Percentiles rank a stretch among this genome's conserved stretches.
These are phyloP conservation scores for Dactylellina leptospora DNA, from an alignment of 2,329 filamentous ascomycete species.

Conservation along the genomic window DNA sequence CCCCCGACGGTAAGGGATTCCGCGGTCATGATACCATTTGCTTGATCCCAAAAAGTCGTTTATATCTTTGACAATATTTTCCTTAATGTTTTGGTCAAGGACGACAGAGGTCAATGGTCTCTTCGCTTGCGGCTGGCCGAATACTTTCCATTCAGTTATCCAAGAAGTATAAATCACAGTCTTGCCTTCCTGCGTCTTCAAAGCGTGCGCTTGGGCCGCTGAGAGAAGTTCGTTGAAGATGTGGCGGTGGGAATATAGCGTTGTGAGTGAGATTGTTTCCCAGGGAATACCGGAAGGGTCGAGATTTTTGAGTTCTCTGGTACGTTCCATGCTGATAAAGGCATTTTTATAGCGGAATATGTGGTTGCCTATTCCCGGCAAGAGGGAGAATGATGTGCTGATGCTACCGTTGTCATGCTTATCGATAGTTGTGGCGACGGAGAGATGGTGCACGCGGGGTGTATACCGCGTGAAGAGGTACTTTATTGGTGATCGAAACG, in stretches of 20 bases:
- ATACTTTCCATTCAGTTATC: conserved; percentile 82
- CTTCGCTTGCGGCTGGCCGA: conserved; percentile 86
- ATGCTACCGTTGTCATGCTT: conserved; percentile 73
- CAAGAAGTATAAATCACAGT: conserved; percentile 89
- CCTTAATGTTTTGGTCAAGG: conserved; percentile 82
- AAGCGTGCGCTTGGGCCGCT: conserved; percentile 83
- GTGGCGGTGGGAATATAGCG: conserved; percentile 85
- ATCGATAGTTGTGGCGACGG: conserved; percentile 71
- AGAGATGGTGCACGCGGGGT: conserved; percentile 70
- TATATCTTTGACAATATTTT: conserved; percentile 80
- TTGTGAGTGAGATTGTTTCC: conserved; percentile 91
- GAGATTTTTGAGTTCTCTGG: conserved; percentile 83
- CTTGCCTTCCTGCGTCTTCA: conserved; percentile 85
- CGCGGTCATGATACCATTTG: conserved; percentile 92
- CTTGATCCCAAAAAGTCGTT: conserved; percentile 80
- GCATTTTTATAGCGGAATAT: conserved; percentile 85
- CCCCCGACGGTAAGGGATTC: conserved; percentile 88
- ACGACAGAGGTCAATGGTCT: conserved; percentile 88
- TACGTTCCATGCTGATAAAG: conserved; percentile 84
- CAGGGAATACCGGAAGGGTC: conserved; percentile 87
- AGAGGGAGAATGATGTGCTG: conserved; percentile 82
- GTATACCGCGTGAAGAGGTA: conserved; percentile 65
- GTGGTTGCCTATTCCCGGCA: conserved; percentile 89
- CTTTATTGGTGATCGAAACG: conserved; percentile 66
- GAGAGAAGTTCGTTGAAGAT: conserved; percentile 90